Evolutionary conservation across 2,329 filamentous ascomycete species (phyloP).

Genomic region (Aspergillus ustus): DNA sequence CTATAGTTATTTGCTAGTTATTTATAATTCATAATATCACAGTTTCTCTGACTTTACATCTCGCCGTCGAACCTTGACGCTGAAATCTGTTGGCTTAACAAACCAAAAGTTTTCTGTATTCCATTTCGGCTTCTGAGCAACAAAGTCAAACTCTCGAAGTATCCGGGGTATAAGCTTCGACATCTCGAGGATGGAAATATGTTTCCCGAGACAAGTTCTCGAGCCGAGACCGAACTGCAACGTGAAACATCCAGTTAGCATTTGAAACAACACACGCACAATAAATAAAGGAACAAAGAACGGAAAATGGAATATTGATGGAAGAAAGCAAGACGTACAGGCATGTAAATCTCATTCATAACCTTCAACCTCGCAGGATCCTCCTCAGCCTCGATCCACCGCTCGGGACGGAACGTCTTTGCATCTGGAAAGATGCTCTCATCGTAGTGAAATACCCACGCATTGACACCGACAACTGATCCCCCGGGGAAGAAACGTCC

Average conservation of each 20-base stretch:
- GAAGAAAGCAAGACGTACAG: conserved; percentile 32
- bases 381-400: conserved; percentile 48
- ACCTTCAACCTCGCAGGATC: conserved; percentile 35
- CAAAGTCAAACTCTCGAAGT: conserved; percentile 36
- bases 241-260: not conserved
- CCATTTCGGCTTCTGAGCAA: conserved; percentile 32
- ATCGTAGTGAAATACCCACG: conserved; percentile 52
- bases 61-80: conserved; percentile 33
- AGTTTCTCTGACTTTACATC: not conserved
- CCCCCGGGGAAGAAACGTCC: conserved; percentile 49
- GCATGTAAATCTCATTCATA: conserved; percentile 47
- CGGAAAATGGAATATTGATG: too few species aligned
- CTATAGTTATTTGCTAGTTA: not conserved
- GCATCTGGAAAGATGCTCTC: conserved; percentile 51
- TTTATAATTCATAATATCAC: not conserved
- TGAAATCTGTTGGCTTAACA: conserved; percentile 49
- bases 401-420: conserved; percentile 50
- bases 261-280: not conserved
- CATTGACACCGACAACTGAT: conserved; percentile 49
- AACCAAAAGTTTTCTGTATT: conserved; percentile 49
- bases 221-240: conserved; percentile 42
- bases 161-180: conserved; percentile 42
- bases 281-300: not conserved
- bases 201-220: conserved; percentile 38
- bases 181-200: conserved; percentile 46